phyloP scores from a whole-genome alignment of 306 rosid species.

The Astragalus glycyphyllos region DNA sequence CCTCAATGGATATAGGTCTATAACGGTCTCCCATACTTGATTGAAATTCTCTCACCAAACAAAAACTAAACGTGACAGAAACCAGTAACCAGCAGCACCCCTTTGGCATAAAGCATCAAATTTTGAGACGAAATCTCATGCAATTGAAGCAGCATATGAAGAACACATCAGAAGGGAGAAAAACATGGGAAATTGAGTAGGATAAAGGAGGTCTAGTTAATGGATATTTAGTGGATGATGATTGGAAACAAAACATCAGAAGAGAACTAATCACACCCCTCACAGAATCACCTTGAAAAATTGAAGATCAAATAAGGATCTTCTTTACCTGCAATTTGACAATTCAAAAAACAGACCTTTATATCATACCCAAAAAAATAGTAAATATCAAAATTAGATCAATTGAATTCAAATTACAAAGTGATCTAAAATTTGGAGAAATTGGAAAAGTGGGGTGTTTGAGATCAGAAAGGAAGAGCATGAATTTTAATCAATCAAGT shows the following conservation, averaged over 20 bases:
- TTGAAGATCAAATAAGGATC: constrained; percentile 41
- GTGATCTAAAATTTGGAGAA: constrained; percentile 29
- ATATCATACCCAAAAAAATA: background rate
- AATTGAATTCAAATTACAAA: constrained; percentile 31
- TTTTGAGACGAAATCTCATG: constrained; percentile 65
- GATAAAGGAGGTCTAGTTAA: constrained; percentile 60
- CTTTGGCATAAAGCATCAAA: constrained; percentile 47
- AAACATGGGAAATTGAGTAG: constrained; percentile 70
- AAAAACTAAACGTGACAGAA: constrained; percentile 31
- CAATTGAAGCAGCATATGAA: constrained; percentile 74
- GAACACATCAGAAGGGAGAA: constrained; percentile 75
- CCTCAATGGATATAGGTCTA: constrained; percentile 55
- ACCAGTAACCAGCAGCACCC: constrained; percentile 8
- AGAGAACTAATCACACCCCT: constrained; percentile 54
- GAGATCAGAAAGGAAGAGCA: constrained; percentile 35
- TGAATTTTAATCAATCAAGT: constrained; percentile 18
- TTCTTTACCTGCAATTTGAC: constrained; percentile 48
- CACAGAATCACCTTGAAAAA: constrained; percentile 40
- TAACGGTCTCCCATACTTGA: constrained; percentile 54
- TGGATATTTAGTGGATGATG: constrained; percentile 56
- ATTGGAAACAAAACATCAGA: constrained; percentile 90
- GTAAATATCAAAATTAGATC: constrained; percentile 13
- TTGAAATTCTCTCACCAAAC: constrained; percentile 39
- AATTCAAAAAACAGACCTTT: background rate
- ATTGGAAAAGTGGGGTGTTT: constrained; percentile 25